These are phyloP conservation scores for Neckera pumila DNA, from an alignment of 225 moss, liverwort and hornwort genomes.

Conservation along the genomic window DNA sequence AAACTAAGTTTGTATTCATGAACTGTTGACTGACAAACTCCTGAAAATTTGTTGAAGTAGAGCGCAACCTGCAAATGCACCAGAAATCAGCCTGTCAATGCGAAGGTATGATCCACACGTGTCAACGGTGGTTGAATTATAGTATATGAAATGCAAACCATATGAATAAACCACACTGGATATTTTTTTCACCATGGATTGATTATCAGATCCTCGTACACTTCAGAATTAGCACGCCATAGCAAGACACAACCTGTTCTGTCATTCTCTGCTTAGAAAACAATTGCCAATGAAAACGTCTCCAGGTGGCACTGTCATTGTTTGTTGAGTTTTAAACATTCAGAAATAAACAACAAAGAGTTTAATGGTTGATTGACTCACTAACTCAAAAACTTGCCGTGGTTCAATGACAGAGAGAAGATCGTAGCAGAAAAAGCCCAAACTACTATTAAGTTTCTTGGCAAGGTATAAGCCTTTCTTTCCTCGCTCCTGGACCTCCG, in stretches of 20 bases:
- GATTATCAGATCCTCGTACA: neutral
- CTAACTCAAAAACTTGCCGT: constrained; percentile 99
- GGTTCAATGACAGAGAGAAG: constrained; percentile 96
- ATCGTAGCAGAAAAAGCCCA: constrained; percentile 97
- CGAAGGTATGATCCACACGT: neutral
- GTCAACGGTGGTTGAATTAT: neutral
- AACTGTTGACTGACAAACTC: constrained; percentile 84
- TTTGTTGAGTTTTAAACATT: neutral
- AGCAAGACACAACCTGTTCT: neutral
- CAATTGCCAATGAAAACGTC: neutral
- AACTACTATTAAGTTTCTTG: constrained; percentile 85
- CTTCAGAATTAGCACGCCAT: neutral
- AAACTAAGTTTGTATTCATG: constrained; percentile 98
- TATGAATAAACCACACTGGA: neutral
- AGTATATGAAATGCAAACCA: neutral
- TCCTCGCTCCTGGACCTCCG: constrained; percentile 99
- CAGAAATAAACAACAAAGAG: neutral
- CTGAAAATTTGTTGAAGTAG: constrained; percentile 94
- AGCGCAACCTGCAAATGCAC: constrained; percentile 70
- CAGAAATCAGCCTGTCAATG: neutral
- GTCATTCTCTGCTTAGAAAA: neutral
- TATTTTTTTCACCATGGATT: neutral
- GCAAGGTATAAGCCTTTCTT: constrained; percentile 86
- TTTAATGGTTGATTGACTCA: constrained; percentile 29
- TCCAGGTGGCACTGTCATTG: neutral